Percentiles rank a stretch among this genome's conserved stretches.
Evolutionary conservation across 108 stramenopile species (phyloP).

Genomic region (Chaetoceros tenuissimus): DNA sequence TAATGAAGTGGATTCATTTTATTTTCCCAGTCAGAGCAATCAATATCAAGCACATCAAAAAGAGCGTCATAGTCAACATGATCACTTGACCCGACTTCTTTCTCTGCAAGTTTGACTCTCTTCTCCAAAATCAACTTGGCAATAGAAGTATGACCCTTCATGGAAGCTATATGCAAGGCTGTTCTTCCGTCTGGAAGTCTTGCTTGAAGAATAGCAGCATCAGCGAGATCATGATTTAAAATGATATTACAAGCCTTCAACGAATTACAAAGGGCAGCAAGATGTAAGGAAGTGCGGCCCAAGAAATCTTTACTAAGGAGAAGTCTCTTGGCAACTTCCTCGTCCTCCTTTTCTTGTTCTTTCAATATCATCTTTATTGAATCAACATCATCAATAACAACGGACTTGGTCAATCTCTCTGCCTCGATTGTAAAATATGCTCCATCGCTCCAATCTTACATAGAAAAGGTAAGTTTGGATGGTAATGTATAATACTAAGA

Average conservation of each 20-base stretch:
- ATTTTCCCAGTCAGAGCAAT: constrained; percentile 7
- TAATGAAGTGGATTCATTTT: constrained; percentile 11
- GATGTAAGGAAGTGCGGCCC: background rate
- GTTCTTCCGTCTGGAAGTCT: background rate
- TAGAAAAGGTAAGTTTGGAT: too few species aligned
- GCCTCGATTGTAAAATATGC: constrained; percentile 10
- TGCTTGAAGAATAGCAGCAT: background rate
- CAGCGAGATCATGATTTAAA: background rate
- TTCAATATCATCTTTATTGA: too few species aligned
- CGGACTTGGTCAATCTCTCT: constrained; percentile 6
- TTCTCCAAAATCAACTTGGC: constrained; percentile 5
- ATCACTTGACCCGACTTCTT: background rate
- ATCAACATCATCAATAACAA: too few species aligned
- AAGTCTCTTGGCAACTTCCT: too few species aligned
- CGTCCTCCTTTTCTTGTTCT: too few species aligned
- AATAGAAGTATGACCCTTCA: background rate
- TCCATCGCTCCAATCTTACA: constrained; percentile 19
- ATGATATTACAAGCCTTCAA: background rate
- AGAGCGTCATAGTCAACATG: background rate
- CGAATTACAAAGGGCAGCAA: constrained; percentile 1
- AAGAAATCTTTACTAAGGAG: background rate
- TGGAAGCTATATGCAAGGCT: background rate
- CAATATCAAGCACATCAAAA: too few species aligned
- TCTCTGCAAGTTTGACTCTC: background rate
- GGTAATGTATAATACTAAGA: too few species aligned